Percentiles rank a stretch among this genome's conserved stretches.
Evolutionary conservation across 345 rosid species (phyloP).

Genomic region (Aquilaria sinensis): DNA sequence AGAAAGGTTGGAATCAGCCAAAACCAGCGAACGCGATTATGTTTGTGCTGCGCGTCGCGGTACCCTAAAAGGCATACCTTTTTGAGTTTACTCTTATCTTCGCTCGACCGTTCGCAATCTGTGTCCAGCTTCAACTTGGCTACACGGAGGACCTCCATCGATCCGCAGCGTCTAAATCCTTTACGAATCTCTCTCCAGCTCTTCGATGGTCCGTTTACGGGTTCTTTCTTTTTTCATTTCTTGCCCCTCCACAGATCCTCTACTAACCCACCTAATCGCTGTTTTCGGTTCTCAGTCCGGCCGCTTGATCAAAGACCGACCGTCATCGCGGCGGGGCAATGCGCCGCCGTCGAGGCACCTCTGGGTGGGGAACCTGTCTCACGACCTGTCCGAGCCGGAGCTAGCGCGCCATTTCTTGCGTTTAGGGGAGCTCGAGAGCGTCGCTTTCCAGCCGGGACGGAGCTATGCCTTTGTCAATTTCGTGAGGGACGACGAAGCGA

Average conservation of each 20-base stretch:
- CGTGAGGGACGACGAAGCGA: constrained; percentile 57
- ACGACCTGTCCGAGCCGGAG: constrained; percentile 45
- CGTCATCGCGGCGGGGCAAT: constrained; percentile 27
- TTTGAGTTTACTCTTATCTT: no score
- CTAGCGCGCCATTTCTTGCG: constrained; percentile 41
- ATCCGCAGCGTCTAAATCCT: not conserved
- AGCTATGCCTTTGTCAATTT: constrained; percentile 82
- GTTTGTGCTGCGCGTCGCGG: no score
- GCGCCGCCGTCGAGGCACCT: constrained; percentile 85
- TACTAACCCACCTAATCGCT: no score
- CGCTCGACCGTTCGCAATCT: no score
- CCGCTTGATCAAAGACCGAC: constrained; percentile 41
- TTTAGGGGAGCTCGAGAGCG: constrained; percentile 75
- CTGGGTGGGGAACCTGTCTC: constrained; percentile 91
- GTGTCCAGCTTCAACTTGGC: not conserved
- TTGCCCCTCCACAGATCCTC: not conserved
- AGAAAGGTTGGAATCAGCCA: no score
- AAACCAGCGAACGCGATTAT: no score
- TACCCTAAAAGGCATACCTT: no score
- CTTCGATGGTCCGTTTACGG: not conserved
- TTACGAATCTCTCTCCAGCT: not conserved
- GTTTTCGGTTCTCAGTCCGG: constrained; percentile 19
- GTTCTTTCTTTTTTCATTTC: constrained; percentile 1
- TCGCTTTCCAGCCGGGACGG: constrained; percentile 77
- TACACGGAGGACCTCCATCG: not conserved